A percentile compares a stretch with the other conserved stretches of the same genome.
Evolutionary conservation across 2,329 filamentous ascomycete genomes (phyloP).

Genomic region (Colletotrichum shisoi): DNA sequence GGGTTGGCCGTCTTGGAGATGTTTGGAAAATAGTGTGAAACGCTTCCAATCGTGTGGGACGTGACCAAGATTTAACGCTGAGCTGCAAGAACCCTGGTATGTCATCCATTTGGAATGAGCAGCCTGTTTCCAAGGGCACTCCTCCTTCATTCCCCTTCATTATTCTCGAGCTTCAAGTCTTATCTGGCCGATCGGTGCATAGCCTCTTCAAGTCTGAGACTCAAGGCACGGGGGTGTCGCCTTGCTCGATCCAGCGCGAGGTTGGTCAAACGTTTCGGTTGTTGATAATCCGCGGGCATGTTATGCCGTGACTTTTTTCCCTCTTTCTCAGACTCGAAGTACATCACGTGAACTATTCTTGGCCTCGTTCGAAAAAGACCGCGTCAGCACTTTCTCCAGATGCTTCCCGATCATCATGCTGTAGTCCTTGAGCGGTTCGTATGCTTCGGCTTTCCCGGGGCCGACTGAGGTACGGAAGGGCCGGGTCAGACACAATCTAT

Average conservation of each 20-base stretch:
- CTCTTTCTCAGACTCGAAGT: not conserved
- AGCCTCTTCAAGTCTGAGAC: not conserved
- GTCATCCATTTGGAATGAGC: conserved; percentile 33
- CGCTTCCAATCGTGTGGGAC: conserved; percentile 31
- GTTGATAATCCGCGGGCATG: not conserved
- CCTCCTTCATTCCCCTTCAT: too few relatives aligned
- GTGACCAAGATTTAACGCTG: conserved; percentile 35
- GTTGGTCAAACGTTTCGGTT: not conserved
- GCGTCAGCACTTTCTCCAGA: not conserved
- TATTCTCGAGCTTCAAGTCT: not conserved
- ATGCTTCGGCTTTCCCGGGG: conserved; percentile 19
- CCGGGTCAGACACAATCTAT: conserved; percentile 19
- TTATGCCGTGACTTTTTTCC: not conserved
- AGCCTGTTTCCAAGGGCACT: conserved; percentile 12
- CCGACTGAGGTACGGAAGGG: not conserved
- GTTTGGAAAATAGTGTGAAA: conserved; percentile 36
- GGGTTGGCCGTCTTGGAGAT: conserved; percentile 30
- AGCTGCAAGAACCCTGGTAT: conserved; percentile 20
- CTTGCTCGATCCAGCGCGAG: not conserved
- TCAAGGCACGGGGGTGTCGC: not conserved
- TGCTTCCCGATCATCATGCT: not conserved
- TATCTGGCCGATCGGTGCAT: not conserved
- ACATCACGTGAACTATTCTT: not conserved
- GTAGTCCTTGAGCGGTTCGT: not conserved
- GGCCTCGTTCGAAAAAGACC: not conserved